phyloP scores from a whole-genome alignment of 805 yeast species.

The Monosporozyma aerobia region DNA sequence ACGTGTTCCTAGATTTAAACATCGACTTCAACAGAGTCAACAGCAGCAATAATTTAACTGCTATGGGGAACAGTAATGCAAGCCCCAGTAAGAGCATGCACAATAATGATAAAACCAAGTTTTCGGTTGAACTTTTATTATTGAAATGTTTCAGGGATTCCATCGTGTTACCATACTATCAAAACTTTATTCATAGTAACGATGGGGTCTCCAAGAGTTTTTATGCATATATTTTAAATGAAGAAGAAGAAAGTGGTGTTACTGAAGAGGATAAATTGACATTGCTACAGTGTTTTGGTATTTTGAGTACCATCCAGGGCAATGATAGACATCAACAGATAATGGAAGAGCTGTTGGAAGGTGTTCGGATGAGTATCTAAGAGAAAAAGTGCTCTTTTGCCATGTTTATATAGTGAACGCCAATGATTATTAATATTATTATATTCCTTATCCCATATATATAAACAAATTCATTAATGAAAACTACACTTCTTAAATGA shows the following conservation, averaged over 20 bases:
- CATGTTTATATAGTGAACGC: background rate
- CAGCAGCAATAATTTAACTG: background rate
- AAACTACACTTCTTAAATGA: background rate
- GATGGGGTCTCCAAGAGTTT: slow-evolving; percentile 28
- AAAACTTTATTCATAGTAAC: slow-evolving; percentile 30
- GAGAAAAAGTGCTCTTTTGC: background rate
- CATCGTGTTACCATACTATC: slow-evolving; percentile 45
- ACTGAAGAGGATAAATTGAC: slow-evolving; percentile 36
- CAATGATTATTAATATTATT: background rate
- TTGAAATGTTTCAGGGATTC: slow-evolving; percentile 43
- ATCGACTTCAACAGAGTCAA: background rate
- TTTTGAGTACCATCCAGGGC: slow-evolving; percentile 44
- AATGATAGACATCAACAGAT: slow-evolving; percentile 47
- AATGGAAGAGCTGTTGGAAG: slow-evolving; percentile 43
- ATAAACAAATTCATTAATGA: background rate
- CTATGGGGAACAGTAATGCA: background rate
- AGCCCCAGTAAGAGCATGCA: background rate
- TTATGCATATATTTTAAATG: slow-evolving; percentile 26
- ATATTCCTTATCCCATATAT: background rate
- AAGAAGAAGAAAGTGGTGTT: slow-evolving; percentile 33
- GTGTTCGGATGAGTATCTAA: slow-evolving; percentile 30
- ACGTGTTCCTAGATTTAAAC: background rate
- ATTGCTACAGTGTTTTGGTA: slow-evolving; percentile 54
- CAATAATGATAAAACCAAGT: background rate
- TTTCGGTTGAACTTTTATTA: slow-evolving; percentile 34